These are phyloP conservation scores for Penicillium herquei DNA, from an alignment of 495 filamentous ascomycete genomes.

Conservation along the genomic window DNA sequence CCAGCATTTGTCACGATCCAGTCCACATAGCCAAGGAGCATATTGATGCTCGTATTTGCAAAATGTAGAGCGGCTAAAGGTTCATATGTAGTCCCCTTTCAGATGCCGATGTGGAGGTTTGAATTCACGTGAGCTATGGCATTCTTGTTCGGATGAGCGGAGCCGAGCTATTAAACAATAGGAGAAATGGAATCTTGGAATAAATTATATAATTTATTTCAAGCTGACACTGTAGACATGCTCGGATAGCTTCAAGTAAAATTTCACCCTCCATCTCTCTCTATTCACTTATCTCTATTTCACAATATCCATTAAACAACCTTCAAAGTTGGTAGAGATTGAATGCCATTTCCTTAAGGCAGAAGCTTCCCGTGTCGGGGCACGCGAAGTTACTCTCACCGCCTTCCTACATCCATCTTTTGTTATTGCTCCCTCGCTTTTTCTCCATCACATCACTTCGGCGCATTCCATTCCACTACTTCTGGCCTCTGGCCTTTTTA, in stretches of 20 bases:
- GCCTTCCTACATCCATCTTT: conserved; percentile 11
- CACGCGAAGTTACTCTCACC: conserved; percentile 10
- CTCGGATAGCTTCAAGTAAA: too few species aligned
- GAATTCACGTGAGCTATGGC: conserved; percentile 20
- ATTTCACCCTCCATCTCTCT: too few species aligned
- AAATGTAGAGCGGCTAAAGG: conserved; percentile 2
- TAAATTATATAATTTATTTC: too few species aligned
- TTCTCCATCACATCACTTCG: neutral
- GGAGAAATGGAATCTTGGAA: too few species aligned
- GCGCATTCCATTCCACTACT: conserved; percentile 1
- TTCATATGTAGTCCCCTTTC: neutral
- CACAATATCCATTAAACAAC: too few species aligned
- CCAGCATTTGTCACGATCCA: conserved; percentile 16
- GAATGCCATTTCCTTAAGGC: too few species aligned
- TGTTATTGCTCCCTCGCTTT: conserved; percentile 3
- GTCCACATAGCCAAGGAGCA: conserved; percentile 15
- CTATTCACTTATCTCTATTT: too few species aligned
- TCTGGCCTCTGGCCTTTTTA: conserved; percentile 10
- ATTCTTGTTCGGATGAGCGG: conserved; percentile 15
- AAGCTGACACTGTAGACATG: too few species aligned
- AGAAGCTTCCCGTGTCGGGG: too few species aligned
- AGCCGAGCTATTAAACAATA: neutral
- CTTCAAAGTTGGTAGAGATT: too few species aligned
- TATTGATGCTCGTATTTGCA: conserved; percentile 8
- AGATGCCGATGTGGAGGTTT: conserved; percentile 15